Evolutionary conservation across 768 basidiomycete species (phyloP).

Genomic region (Rubroboletus satanas): DNA sequence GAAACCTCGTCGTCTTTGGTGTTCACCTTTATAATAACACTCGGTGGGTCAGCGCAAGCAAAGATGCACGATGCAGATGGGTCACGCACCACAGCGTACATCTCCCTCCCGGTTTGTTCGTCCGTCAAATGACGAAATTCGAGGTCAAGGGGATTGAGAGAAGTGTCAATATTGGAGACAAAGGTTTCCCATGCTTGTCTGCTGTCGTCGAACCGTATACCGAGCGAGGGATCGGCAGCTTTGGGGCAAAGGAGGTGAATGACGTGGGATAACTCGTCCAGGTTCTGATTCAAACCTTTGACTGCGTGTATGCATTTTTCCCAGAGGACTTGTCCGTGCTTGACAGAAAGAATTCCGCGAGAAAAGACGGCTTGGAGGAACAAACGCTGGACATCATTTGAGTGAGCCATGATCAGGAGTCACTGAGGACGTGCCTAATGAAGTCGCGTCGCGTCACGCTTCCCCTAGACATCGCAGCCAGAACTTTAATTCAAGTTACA

Average conservation of each 20-base stretch:
- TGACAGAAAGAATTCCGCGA: conserved; percentile 60
- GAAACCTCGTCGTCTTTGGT: conserved; percentile 76
- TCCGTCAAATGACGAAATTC: conserved; percentile 64
- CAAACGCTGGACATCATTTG: conserved; percentile 68
- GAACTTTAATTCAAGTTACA: no score
- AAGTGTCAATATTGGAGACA: conserved; percentile 53
- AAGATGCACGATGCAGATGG: neutral
- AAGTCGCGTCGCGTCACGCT: conserved; percentile 3
- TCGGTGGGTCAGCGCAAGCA: neutral
- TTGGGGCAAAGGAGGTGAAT: conserved; percentile 26
- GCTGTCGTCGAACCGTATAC: conserved; percentile 39
- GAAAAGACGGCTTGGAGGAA: conserved; percentile 80
- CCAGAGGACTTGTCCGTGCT: conserved; percentile 64
- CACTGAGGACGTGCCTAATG: neutral
- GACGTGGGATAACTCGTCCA: neutral
- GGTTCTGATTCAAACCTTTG: conserved; percentile 47
- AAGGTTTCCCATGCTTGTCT: conserved; percentile 58
- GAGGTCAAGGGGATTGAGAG: conserved; percentile 66
- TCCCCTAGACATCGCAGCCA: no score
- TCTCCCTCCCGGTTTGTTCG: conserved; percentile 58
- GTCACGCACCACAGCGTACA: conserved; percentile 63
- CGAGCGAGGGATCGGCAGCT: conserved; percentile 54
- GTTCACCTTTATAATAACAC: conserved; percentile 55
- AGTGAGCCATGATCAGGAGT: conserved; percentile 33
- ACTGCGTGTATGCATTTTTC: conserved; percentile 63